Percentiles rank a stretch among this genome's conserved stretches.
phyloP scores from a whole-genome alignment of 2,329 filamentous ascomycete genomes.

The Penicillium palitans region DNA sequence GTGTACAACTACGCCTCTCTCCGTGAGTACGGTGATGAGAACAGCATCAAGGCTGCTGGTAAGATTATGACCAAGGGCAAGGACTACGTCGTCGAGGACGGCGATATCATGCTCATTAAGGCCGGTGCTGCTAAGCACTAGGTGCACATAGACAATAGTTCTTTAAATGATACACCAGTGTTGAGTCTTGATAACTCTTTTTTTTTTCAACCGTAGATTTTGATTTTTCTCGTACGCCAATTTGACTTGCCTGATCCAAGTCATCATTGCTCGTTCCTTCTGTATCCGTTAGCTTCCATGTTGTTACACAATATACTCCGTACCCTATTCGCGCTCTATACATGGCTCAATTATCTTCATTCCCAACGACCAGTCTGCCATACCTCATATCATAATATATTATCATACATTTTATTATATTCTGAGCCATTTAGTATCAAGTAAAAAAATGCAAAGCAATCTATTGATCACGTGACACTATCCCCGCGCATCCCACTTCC shows the following conservation, averaged over 20 bases:
- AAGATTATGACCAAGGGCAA: conserved; percentile 99
- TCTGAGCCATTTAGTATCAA: conserved; percentile 5
- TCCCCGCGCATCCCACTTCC: conserved; percentile 33
- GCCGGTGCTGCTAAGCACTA: conserved; percentile 52
- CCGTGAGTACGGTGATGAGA: conserved; percentile 85
- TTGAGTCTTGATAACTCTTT: neutral
- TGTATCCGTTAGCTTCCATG: neutral
- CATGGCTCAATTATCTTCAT: neutral
- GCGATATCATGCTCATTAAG: conserved; percentile 80
- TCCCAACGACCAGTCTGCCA: rapidly evolving
- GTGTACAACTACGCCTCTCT: conserved; percentile 85
- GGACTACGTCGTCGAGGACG: conserved; percentile 69
- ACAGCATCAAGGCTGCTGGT: conserved; percentile 84
- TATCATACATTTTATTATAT: neutral
- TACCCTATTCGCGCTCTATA: neutral
- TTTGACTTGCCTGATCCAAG: neutral
- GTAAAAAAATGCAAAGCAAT: conserved; percentile 6
- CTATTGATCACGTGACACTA: conserved; percentile 2
- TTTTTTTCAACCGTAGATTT: neutral
- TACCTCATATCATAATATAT: neutral
- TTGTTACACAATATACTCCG: neutral
- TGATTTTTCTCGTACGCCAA: neutral
- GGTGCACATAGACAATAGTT: conserved; percentile 18
- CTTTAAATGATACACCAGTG: conserved; percentile 16
- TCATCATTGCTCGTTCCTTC: neutral